Evolutionary conservation across 805 yeast genomes (phyloP), one percentile per base, ranked within the genome.

Genomic region (Metschnikowia reukaufii): DNA sequence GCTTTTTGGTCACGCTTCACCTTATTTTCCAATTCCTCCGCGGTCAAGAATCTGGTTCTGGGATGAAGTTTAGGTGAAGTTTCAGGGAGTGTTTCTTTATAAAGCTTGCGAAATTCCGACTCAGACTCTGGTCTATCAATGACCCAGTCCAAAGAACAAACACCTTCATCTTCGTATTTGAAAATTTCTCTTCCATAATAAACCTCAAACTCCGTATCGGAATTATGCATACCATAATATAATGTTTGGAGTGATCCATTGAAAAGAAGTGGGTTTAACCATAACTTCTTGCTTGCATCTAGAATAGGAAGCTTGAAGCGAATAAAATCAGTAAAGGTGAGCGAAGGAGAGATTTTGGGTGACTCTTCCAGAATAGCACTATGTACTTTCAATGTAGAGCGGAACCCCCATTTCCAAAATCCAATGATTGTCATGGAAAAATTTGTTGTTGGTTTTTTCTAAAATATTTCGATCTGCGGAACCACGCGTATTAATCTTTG

Each of bases 171-270:
- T 4, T 71, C 60, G 47, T 78, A 78, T 30, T 63, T 64, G 37
- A 81, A 68, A 8, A 85, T 59, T 56, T 86, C 80, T 57, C 97
- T 76, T 2, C 95, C 96, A 54, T 89, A 91, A 63, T 81, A 81
- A 2, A 87, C 78, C 36, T 68, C 57, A 56, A 83, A 84, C 23
- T 65, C 64, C 35, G 70, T 67, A n/a, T 79, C 70, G 47, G 77
- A 76, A 46, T 75, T 74, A 32, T 81, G 78, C 18, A 73, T 65
- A 2, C 84, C 78, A 38, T 91, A 80, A 59, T 80, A 83, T 61
- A 85, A 60, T 2, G 96, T 89, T 65, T 91, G 97, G 21, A 88
- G 65, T 46, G 84, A 77, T 19, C 96, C 96, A 49, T 82, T 82
- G 63, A 81, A 80, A 23, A 85, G 63, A 3, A 77, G 65, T 6